Percentiles rank a stretch among this genome's conserved stretches.
These are phyloP conservation scores for Trichosporon faecale DNA, from an alignment of 1,284 basidiomycete genomes.

Conservation along the genomic window DNA sequence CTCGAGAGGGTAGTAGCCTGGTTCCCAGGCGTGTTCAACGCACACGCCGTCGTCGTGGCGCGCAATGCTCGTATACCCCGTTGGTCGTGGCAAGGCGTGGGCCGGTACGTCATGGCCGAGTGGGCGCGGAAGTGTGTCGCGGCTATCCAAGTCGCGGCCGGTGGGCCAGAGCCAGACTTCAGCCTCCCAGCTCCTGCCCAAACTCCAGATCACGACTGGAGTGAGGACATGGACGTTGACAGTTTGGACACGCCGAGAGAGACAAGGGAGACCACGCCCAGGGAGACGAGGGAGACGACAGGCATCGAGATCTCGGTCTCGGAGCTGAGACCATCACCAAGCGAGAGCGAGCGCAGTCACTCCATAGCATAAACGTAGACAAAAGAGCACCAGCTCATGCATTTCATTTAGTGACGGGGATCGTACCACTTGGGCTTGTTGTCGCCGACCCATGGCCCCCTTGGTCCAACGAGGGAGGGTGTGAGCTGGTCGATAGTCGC, in stretches of 20 bases:
- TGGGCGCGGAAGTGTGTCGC: constrained; percentile 33
- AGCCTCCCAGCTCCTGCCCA: no score
- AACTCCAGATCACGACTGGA: background rate
- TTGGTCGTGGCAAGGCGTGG: constrained; percentile 35
- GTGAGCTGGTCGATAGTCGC: constrained; percentile 60
- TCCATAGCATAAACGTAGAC: background rate
- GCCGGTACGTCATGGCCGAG: constrained; percentile 30
- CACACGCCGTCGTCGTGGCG: constrained; percentile 43
- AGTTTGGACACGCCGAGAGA: no score
- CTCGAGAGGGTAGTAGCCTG: constrained; percentile 42
- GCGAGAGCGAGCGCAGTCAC: background rate
- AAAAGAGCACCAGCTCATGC: background rate
- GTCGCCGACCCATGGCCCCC: constrained; percentile 46
- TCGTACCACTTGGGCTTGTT: constrained; percentile 39
- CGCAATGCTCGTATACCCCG: constrained; percentile 24
- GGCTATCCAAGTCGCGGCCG: constrained; percentile 8
- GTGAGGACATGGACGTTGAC: no score
- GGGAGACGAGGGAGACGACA: background rate
- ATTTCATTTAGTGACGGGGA: background rate
- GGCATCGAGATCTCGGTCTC: background rate
- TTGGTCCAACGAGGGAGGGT: constrained; percentile 68
- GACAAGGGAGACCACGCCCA: background rate
- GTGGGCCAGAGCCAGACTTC: background rate
- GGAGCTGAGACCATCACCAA: background rate
- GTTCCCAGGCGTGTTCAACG: constrained; percentile 47